Evolutionary conservation across 2,329 filamentous ascomycete species (phyloP), one percentile per base, ranked within the genome.

Genomic region (Aspergillus fijiensis): DNA sequence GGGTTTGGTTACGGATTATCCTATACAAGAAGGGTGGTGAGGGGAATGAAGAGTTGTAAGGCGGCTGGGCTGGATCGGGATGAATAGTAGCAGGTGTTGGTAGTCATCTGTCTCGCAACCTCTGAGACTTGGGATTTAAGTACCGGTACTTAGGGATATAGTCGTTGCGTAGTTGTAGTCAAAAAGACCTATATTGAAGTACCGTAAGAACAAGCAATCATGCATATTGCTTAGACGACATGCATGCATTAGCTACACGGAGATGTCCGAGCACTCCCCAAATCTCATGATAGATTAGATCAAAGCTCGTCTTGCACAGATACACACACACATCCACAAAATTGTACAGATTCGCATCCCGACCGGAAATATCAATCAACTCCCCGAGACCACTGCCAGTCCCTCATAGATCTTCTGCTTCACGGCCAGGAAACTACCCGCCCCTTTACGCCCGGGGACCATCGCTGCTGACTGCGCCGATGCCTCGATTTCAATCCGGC

Each of bases 361-460:
- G 39, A 19, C 39, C 39, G 6, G 16, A 29, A 29, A 35, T 16
- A 7, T 19, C 39, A 19, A 16, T 45, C 39, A 91, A 52, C 83
- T 85, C 50, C 90, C 91, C 16, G 89, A 89, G 65, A 99, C 93
- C 61, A 98, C 91, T 35, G 95, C 95, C 72, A 99, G 77, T 9
- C 92, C 93, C 67, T 96, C 91, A 74, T 99, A 99, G 65, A 99
- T 96, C 76, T 91, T 92, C 77, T 83, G 88, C 79, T 91, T 91
- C 10, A 98, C 94, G 55, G 90, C 90, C 71, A 92, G 91, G 72
- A 97, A 96, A 39, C 90, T 92, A 47, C 82, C 82, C 60, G 86
- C 86, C 54, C 82, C 78, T 31, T 80, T 79, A 60, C 81, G 77
- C 55, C 78, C 70, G 5, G 74, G 76, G 19, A 77, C 77, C 11